phyloP scores from a whole-genome alignment of 2,329 filamentous ascomycete genomes.

The Colletotrichum scovillei region DNA sequence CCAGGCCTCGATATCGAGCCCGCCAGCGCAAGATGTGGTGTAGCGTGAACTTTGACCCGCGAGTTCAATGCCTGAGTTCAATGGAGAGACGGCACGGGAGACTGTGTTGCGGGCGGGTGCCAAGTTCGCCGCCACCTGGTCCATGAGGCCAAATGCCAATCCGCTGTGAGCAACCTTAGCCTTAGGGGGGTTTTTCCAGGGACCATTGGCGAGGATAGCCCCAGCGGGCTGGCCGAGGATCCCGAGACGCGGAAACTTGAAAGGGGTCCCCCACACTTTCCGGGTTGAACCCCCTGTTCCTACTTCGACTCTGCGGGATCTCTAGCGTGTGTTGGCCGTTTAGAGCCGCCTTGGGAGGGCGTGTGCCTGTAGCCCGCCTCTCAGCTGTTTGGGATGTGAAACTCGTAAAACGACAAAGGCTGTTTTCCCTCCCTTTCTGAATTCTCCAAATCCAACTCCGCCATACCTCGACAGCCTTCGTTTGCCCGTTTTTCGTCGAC shows the following conservation, averaged over 20 bases:
- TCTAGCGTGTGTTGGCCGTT: constrained; percentile 15
- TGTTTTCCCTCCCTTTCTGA: constrained; percentile 10
- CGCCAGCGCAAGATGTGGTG: constrained; percentile 5
- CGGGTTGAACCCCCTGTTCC: constrained; percentile 1
- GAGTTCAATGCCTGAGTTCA: constrained; percentile 1
- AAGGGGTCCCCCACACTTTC: constrained; percentile 25
- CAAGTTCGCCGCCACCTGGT: constrained; percentile 10
- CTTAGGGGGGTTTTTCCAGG: constrained; percentile 10
- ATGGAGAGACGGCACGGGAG: not conserved
- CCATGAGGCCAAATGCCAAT: not conserved
- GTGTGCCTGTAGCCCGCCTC: constrained; percentile 19
- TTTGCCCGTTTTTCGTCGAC: constrained; percentile 6
- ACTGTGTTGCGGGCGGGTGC: constrained; percentile 6
- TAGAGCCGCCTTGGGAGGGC: constrained; percentile 7
- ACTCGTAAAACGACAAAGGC: constrained; percentile 33
- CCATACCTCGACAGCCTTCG: constrained; percentile 5
- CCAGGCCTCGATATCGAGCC: constrained; percentile 2
- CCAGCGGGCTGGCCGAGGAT: constrained; percentile 19
- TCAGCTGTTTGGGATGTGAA: constrained; percentile 37
- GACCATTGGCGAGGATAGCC: constrained; percentile 17
- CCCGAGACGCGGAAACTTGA: constrained; percentile 14
- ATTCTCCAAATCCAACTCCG: not conserved
- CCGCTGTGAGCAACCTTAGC: not conserved
- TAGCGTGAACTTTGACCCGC: not conserved
- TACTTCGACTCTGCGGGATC: constrained; percentile 18